Evolutionary conservation across 1,284 basidiomycete species (phyloP).

Genomic region (Exobasidium rhododendri): DNA sequence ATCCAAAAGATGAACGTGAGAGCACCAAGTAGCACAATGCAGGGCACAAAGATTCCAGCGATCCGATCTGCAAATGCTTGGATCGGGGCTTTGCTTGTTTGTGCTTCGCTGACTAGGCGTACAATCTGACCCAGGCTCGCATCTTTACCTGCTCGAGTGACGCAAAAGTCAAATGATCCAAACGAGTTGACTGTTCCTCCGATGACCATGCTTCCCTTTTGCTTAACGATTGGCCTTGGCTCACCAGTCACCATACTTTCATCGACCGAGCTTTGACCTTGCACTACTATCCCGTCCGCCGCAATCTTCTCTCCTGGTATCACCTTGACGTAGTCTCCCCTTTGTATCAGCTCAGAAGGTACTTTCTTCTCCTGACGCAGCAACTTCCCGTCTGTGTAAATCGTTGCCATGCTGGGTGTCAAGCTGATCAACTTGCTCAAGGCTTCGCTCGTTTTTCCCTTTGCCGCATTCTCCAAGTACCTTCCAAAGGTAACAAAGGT

Average conservation of each 20-base stretch:
- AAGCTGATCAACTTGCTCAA: slow-evolving; percentile 93
- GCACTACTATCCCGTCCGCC: slow-evolving; percentile 85
- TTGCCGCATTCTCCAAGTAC: slow-evolving; percentile 92
- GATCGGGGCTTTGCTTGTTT: slow-evolving; percentile 95
- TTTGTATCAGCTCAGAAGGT: slow-evolving; percentile 88
- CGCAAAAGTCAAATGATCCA: slow-evolving; percentile 91
- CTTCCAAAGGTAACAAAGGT: slow-evolving; percentile 93
- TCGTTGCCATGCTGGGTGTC: slow-evolving; percentile 88
- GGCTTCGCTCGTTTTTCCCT: slow-evolving; percentile 93
- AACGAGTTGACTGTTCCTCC: slow-evolving; percentile 95
- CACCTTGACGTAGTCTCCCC: slow-evolving; percentile 88
- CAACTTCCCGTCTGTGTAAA: slow-evolving; percentile 67
- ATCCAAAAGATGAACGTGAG: slow-evolving; percentile 85
- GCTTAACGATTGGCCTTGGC: slow-evolving; percentile 82
- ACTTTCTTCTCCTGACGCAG: slow-evolving; percentile 78
- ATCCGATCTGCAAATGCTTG: slow-evolving; percentile 93
- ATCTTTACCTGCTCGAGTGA: slow-evolving; percentile 91
- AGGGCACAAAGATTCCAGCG: slow-evolving; percentile 91
- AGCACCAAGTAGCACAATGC: slow-evolving; percentile 76
- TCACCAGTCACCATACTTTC: slow-evolving; percentile 98
- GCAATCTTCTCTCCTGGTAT: slow-evolving; percentile 95
- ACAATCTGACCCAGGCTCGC: slow-evolving; percentile 96
- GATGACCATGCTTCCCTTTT: slow-evolving; percentile 76
- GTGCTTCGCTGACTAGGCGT: slow-evolving; percentile 92
- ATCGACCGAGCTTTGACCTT: slow-evolving; percentile 82